Evolutionary conservation across 2,329 filamentous ascomycete species (phyloP), one percentile per base, ranked within the genome.

Genomic region (Daldinia sp.): DNA sequence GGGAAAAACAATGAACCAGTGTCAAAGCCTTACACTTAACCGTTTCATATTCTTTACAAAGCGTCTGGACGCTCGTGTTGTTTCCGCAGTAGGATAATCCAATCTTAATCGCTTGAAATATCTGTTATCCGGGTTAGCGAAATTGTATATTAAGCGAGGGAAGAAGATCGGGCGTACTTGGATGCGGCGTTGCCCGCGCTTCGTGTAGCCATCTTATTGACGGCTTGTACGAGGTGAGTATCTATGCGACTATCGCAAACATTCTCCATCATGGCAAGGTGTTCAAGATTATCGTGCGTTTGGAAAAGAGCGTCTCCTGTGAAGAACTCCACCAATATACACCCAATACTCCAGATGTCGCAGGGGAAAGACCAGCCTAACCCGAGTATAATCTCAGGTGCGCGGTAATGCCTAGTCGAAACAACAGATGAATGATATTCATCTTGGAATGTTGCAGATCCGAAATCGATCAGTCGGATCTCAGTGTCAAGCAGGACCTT

Each of bases 261-360:
- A 37, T 87, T 88, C 74, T 91, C 89, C 89, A 92, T 92, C 90
- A 92, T 92, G n/a, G 90, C 90, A 58, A 92, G 80, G 75, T 92
- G 90, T 77, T 92, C 90, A 26, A 92, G 82, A 68, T 92, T 92
- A 72, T 92, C 90, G 73, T 92, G 90, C 1, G 90, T 92, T 76
- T 92, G 90, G 78, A 92, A 92, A 1, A 92, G 80, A 18, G 90
- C 90, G 74, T 92, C 90, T 4, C 90, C 90, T 0, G 90, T 92
- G 69, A 89, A 92, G 77, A 92, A 91, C 70, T 92, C 90, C 15
- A 92, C 89, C 13, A 92, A 82, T 69, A 92, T 92, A 72, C 90
- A 92, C 3, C 90, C 90, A 35, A 92, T 92, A 76, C 90, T 92
- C 90, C 90, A 92, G 33, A 92, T 91, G 74, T 92, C 90, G 69